A percentile compares a stretch with the other conserved stretches of the same genome.
phyloP scores from a whole-genome alignment of 148 eudicot species.

The Cornus florida region DNA sequence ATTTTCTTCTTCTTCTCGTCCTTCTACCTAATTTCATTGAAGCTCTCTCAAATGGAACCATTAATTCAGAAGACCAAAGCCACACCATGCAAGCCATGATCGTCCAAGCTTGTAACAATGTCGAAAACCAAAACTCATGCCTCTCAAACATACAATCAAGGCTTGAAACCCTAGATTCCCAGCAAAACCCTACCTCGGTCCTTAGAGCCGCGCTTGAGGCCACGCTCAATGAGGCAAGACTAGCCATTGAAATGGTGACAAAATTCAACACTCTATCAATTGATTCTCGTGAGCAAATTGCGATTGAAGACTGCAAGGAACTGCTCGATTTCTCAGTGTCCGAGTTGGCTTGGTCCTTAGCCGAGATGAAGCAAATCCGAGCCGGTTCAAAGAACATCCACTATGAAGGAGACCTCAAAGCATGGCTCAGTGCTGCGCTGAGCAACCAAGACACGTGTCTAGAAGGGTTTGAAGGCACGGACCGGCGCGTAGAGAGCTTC shows the following conservation, averaged over 20 bases:
- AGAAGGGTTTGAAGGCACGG: conserved; percentile 86
- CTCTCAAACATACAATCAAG: conserved; percentile 47
- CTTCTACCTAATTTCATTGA: conserved; percentile 15
- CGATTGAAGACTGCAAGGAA: conserved; percentile 84
- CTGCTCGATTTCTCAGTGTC: conserved; percentile 89
- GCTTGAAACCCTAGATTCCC: conserved; percentile 19
- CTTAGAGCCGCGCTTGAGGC: conserved; percentile 66
- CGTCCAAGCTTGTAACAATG: conserved; percentile 43
- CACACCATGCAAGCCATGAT: conserved; percentile 44
- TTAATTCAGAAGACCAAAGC: conserved; percentile 13
- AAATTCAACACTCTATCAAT: conserved; percentile 47
- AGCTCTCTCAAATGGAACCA: conserved; percentile 16
- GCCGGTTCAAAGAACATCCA: conserved; percentile 17
- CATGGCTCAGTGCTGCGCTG: conserved; percentile 92
- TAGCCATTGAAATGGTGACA: conserved; percentile 50
- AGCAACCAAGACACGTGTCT: conserved; percentile 96
- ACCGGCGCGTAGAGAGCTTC: conserved; percentile 43
- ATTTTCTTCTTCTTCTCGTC: conserved; percentile 17
- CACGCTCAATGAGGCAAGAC: conserved; percentile 55
- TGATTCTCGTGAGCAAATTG: conserved; percentile 66
- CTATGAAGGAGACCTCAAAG: conserved; percentile 51
- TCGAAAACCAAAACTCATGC: conserved; percentile 56
- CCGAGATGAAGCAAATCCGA: conserved; percentile 59
- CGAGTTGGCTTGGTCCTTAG: conserved; percentile 76
- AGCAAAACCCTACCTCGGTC: conserved; percentile 37